phyloP scores from a whole-genome alignment of 192 early-diverging fungal species.

The Gonapodya prolifera region DNA sequence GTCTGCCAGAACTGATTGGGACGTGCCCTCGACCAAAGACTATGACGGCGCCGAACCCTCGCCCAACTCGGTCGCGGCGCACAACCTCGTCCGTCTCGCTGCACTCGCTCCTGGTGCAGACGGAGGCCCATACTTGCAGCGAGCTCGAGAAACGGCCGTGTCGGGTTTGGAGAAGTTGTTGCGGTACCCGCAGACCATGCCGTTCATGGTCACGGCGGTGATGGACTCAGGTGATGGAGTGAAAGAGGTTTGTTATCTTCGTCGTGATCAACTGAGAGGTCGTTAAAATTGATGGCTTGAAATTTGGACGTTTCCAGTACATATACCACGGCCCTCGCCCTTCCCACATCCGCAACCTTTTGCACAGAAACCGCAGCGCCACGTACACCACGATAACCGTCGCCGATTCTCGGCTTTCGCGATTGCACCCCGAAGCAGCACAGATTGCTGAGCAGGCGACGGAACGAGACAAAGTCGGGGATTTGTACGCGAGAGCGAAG shows the following conservation, averaged over 20 bases:
- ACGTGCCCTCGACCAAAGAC: slow-evolving; percentile 19
- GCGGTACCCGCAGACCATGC: slow-evolving; percentile 24
- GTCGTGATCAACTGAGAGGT: background rate
- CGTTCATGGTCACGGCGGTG: slow-evolving; percentile 21
- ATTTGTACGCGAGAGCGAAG: too few species aligned
- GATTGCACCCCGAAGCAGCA: too few species aligned
- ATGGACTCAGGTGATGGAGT: slow-evolving; percentile 18
- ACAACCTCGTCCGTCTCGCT: slow-evolving; percentile 36
- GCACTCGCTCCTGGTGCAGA: slow-evolving; percentile 17
- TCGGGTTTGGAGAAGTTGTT: slow-evolving; percentile 16
- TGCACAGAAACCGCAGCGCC: too few species aligned
- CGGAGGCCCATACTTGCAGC: slow-evolving; percentile 8
- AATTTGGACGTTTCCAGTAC: too few species aligned
- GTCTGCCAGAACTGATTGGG: background rate
- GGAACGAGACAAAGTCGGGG: too few species aligned
- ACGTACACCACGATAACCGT: too few species aligned
- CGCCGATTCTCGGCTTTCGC: too few species aligned
- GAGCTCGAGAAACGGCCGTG: slow-evolving; percentile 20
- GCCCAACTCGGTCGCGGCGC: slow-evolving; percentile 33
- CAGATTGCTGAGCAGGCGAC: too few species aligned
- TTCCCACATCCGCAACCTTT: too few species aligned
- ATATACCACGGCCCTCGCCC: too few species aligned
- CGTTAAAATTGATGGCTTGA: slow-evolving; percentile 19
- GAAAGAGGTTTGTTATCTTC: slow-evolving; percentile 24
- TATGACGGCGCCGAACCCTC: slow-evolving; percentile 56